A percentile compares a stretch with the other conserved stretches of the same genome.
These are phyloP conservation scores for Erythrobasidium yunnanense DNA, from an alignment of 768 basidiomycete genomes.

Conservation along the genomic window DNA sequence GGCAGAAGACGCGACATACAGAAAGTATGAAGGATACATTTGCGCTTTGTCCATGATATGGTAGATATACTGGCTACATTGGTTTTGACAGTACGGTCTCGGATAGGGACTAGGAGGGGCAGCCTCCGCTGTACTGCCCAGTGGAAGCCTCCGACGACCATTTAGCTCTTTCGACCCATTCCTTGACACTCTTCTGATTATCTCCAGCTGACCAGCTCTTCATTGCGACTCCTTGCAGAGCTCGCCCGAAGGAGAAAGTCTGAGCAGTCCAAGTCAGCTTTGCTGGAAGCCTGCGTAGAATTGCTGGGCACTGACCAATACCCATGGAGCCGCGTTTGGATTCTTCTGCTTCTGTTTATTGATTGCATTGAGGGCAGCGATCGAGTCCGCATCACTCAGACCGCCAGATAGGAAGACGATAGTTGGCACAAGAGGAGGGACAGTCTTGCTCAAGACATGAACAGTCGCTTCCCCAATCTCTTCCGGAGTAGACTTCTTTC, in stretches of 20 bases:
- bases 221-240: slow-evolving; percentile 49
- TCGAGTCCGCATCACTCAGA: slow-evolving; percentile 7
- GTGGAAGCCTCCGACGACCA: slow-evolving; percentile 1
- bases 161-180: slow-evolving; percentile 46
- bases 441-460: slow-evolving; percentile 17
- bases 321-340: slow-evolving; percentile 22
- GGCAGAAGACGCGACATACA: background rate
- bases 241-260: slow-evolving; percentile 50
- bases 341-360: slow-evolving; percentile 7
- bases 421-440: slow-evolving; percentile 12
- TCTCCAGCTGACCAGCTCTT: slow-evolving; percentile 48
- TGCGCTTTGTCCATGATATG: too few relatives aligned
- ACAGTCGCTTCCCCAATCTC: slow-evolving; percentile 16
- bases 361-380: slow-evolving; percentile 9
- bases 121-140: slow-evolving; percentile 10
- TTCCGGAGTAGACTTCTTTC: background rate
- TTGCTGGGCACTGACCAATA: background rate
- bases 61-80: too few relatives aligned
- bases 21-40: too few relatives aligned
- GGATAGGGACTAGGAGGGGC: slow-evolving; percentile 19
- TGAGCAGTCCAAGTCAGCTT: slow-evolving; percentile 34
- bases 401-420: slow-evolving; percentile 26
- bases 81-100: too few relatives aligned
- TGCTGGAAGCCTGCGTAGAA: background rate
- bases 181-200: slow-evolving; percentile 43